Conservation (phyloP, 345 rosid species). For the Gossypium herbaceum region DNA sequence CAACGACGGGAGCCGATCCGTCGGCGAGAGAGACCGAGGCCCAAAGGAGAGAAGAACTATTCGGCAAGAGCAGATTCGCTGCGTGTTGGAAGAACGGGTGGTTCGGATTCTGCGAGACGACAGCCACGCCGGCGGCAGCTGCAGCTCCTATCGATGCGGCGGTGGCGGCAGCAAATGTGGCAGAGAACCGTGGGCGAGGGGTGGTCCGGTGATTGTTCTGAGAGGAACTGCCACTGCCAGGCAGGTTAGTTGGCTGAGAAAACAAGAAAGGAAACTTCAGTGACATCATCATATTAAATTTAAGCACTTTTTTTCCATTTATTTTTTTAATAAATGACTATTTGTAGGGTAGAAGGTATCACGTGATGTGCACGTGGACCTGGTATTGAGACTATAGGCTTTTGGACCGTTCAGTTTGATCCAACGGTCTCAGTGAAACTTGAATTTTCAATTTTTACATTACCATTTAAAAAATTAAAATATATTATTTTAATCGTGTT, state of each 20-base stretch:
- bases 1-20: slow-evolving; percentile 44
- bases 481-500: no score
- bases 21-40: slow-evolving; percentile 72
- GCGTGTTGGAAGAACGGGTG: slow-evolving; percentile 33
- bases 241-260: slow-evolving; percentile 50
- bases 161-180: slow-evolving; percentile 32
- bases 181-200: slow-evolving; percentile 26
- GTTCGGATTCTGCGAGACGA: slow-evolving; percentile 32
- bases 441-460: no score
- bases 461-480: no score
- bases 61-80: slow-evolving; percentile 33
- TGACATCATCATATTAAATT: slow-evolving; percentile 44
- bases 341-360: neutral
- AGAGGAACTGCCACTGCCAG: neutral
- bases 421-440: neutral
- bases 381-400: neutral
- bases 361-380: neutral
- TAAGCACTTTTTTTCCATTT: neutral
- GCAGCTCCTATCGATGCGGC: slow-evolving; percentile 26
- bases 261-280: slow-evolving; percentile 81
- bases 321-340: neutral
- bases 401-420: neutral
- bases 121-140: slow-evolving; percentile 30
- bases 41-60: slow-evolving; percentile 37
- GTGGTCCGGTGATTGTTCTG: slow-evolving; percentile 21